These are phyloP conservation scores for Rhynchospora tenuis DNA, from an alignment of 176 grass and related monocot genomes.

Conservation along the genomic window DNA sequence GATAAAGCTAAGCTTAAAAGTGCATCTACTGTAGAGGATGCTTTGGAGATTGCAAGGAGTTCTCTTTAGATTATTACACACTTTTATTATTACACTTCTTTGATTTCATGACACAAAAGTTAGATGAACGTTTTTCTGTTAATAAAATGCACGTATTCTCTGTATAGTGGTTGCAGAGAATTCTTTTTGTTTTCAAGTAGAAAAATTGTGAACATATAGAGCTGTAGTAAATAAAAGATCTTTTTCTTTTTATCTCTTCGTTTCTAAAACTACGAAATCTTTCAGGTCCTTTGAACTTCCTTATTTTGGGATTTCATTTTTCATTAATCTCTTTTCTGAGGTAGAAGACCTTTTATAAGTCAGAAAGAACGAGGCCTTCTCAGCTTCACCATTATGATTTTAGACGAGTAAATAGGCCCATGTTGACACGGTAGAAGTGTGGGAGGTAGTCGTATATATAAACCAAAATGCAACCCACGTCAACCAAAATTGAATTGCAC, in stretches of 20 bases:
- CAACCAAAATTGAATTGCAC: too few relatives aligned
- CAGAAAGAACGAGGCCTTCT: neutral
- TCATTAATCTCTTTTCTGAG: neutral
- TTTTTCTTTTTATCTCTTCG: neutral
- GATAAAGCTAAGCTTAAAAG: conserved; percentile 70
- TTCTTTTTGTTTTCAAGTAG: neutral
- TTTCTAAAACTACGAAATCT: neutral
- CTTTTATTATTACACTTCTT: neutral
- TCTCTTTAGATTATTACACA: conserved; percentile 10
- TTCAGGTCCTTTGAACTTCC: neutral
- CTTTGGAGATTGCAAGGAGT: conserved; percentile 62
- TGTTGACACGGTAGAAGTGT: neutral
- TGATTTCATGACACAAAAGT: neutral
- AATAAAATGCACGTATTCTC: conserved; percentile 8
- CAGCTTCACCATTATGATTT: neutral
- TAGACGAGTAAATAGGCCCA: neutral
- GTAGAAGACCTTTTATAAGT: neutral
- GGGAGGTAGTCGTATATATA: too few relatives aligned
- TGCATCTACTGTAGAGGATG: conserved; percentile 59
- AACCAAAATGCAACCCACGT: too few relatives aligned
- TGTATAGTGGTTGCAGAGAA: conserved; percentile 6
- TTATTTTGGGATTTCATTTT: neutral
- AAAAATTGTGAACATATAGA: neutral
- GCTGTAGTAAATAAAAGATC: neutral
- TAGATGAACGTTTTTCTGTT: neutral